Percentiles rank a stretch among this genome's conserved stretches.
Conservation (phyloP, 2,329 filamentous ascomycete species). For the Phialocephala sp. region DNA sequence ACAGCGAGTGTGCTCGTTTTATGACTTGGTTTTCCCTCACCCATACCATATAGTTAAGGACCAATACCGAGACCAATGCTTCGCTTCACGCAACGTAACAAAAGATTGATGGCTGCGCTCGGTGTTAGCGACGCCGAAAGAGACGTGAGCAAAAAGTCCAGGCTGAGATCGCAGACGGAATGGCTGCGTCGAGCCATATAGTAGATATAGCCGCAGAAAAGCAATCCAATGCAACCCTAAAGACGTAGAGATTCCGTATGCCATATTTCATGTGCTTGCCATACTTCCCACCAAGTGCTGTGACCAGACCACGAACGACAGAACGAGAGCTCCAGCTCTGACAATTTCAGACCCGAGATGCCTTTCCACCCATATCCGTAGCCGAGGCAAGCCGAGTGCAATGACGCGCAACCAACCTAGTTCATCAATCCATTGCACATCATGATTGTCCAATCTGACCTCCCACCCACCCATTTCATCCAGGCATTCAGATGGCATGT, state of each 20-base stretch:
- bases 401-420: constrained; percentile 4
- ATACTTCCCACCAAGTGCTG: neutral
- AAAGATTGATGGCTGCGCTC: neutral
- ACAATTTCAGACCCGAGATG: constrained; percentile 1
- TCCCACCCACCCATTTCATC: constrained; percentile 13
- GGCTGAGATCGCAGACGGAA: neutral
- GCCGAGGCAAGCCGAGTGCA: neutral
- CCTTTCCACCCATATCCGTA: neutral
- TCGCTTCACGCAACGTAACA: neutral
- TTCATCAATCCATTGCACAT: constrained; percentile 8
- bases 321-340: constrained; percentile 5
- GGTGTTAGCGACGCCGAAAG: neutral
- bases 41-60: neutral
- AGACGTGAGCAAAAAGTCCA: neutral
- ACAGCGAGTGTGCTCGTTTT: constrained; percentile 14
- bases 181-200: neutral
- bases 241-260: neutral
- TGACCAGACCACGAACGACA: neutral
- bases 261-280: constrained; percentile 1
- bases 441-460: constrained; percentile 7
- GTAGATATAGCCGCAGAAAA: neutral
- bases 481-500: constrained; percentile 9
- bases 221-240: constrained; percentile 1
- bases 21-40: neutral
- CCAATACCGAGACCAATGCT: neutral